Conservation (phyloP, 306 rosid species). For the Nissolia schottii region DNA sequence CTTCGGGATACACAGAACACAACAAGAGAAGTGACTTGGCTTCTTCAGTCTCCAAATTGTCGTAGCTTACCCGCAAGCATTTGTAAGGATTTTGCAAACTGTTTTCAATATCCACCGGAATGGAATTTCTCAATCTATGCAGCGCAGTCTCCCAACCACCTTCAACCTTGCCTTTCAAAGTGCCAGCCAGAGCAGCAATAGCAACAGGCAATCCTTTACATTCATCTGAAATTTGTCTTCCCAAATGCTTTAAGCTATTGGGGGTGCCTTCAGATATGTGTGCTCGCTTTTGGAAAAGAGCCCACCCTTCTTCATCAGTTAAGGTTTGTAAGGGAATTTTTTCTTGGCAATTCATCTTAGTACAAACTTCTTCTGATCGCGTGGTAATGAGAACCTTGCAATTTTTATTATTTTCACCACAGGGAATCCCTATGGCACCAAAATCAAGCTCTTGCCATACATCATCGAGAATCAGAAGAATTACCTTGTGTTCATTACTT, state of each 20-base stretch:
- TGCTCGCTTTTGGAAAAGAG: constrained; percentile 1
- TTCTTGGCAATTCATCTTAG: neutral
- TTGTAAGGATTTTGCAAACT: neutral
- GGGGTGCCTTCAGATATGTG: neutral
- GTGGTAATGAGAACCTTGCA: constrained; percentile 18
- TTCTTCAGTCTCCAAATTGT: neutral
- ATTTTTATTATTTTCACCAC: neutral
- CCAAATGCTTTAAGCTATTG: neutral
- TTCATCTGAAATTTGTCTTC: neutral
- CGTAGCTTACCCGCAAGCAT: constrained; percentile 15
- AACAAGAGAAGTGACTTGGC: neutral
- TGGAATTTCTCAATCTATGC: neutral
- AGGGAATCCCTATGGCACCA: constrained; percentile 15
- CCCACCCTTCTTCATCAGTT: neutral
- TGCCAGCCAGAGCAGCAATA: constrained; percentile 1
- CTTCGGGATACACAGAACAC: constrained; percentile 28
- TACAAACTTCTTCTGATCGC: neutral
- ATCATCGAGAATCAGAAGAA: constrained; percentile 26
- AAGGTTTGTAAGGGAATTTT: neutral
- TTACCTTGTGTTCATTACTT: neutral
- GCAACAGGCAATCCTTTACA: constrained; percentile 28
- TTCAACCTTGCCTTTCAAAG: neutral
- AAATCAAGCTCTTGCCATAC: constrained; percentile 5
- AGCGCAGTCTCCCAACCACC: neutral
- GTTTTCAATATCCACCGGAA: neutral